Base-by-base conservation (phyloP, 148 eudicot genomes). In the Chenopodium formosanum region DNA sequence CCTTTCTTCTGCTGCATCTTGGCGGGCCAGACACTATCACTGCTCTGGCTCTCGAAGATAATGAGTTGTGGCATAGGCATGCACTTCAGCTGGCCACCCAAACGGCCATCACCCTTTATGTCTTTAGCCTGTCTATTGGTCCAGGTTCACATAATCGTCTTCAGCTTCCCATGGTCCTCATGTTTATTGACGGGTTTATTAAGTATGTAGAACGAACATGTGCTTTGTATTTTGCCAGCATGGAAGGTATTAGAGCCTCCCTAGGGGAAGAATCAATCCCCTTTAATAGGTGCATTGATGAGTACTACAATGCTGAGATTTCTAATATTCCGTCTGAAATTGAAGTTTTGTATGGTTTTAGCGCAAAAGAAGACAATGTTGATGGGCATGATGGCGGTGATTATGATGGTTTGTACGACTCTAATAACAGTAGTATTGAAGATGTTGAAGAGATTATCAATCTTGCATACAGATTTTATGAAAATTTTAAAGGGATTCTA, bases 21-120 rank as follows among this genome's bases (percentile, higher is more conserved):
- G 80, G 80, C 2, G 80, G 80, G 0, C 72, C 80, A 1, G 80
- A 78, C 80, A 65, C 80, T 1, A 78, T 78, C 32, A 78, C 80
- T 17, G 80, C 80, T 46, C 73, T 78, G 13, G 72, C 80, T 0
- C 13, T 78, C 3, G 80, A 62, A 9, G 65, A 62, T 1, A 62
- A 62, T 2, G 23, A 62, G 65, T 5, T 53, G 3, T 53, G 60
- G 60, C 17, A 53, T 53, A 20, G 60, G 0, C 60, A 53, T 4
- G 60, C 60, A 0, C 60, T 53, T 11, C 60, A 53, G 4, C 60
- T 53, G 22, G 60, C 4, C 16, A 2, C 60, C 4, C 60, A 53
- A 17, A 17, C 16, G 16, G 6, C 20, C 0, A 16, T 12, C 60
- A 53, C 60, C 22, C 0, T 53, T 11, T 53, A 53, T 53, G 20